A percentile compares a stretch with the other conserved stretches of the same genome.
phyloP scores from a whole-genome alignment of 148 eudicot genomes.

The Gaultheria prostrata region DNA sequence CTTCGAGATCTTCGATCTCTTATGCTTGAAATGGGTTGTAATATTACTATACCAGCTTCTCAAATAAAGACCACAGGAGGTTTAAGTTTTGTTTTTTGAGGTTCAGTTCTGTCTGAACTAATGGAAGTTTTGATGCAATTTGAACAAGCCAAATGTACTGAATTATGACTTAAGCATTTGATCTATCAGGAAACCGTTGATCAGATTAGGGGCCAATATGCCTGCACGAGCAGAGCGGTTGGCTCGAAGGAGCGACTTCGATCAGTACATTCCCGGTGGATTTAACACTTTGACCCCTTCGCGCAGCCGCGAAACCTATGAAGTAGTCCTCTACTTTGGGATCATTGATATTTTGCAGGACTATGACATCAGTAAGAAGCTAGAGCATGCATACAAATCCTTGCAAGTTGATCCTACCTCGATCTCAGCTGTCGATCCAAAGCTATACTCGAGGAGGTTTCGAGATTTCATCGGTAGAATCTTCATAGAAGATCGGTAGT shows the following conservation, averaged over 20 bases:
- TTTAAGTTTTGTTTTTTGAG: too few species aligned
- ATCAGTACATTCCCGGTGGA: constrained; percentile 43
- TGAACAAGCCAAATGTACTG: neutral
- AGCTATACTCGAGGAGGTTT: constrained; percentile 85
- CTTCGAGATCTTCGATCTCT: neutral
- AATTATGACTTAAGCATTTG: neutral
- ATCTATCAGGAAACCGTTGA: constrained; percentile 66
- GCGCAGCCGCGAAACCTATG: neutral
- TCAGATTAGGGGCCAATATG: constrained; percentile 37
- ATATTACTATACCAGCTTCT: neutral
- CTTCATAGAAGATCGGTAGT: constrained; percentile 71
- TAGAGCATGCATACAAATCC: constrained; percentile 94
- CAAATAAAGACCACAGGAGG: neutral
- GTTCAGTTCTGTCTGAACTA: neutral
- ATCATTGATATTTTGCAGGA: constrained; percentile 2
- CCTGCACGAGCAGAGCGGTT: constrained; percentile 68
- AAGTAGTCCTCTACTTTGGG: neutral
- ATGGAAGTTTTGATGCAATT: neutral
- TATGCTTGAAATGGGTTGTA: neutral
- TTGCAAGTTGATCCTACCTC: constrained; percentile 85
- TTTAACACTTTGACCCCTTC: neutral
- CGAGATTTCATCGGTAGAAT: constrained; percentile 78
- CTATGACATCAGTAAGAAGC: constrained; percentile 55
- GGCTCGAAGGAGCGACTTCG: constrained; percentile 68
- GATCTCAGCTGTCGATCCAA: constrained; percentile 93